Evolutionary conservation across 805 yeast species (phyloP).

Genomic region (Suhomyces canberraensis): DNA sequence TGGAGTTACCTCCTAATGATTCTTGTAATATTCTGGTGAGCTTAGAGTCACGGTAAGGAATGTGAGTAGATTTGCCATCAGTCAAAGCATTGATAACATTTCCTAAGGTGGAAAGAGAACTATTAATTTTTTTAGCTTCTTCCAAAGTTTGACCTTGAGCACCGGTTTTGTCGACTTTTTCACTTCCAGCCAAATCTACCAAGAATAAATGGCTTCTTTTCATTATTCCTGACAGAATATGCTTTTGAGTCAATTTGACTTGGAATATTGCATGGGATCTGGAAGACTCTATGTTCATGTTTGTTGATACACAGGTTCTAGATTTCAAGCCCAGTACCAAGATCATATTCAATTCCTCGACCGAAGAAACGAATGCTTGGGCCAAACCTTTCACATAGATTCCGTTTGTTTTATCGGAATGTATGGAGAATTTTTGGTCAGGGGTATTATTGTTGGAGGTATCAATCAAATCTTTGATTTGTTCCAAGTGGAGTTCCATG

Average conservation of each 20-base stretch:
- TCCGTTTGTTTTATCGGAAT: conserved; percentile 62
- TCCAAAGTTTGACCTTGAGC: conserved; percentile 72
- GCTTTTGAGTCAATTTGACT: conserved; percentile 61
- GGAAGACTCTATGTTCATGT: conserved; percentile 70
- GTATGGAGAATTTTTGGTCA: conserved; percentile 46
- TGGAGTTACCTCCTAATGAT: conserved; percentile 77
- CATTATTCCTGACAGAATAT: conserved; percentile 50
- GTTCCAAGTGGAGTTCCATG: conserved; percentile 81
- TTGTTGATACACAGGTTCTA: conserved; percentile 59
- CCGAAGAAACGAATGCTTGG: conserved; percentile 55
- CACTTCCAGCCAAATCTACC: conserved; percentile 88
- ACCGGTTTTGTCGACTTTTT: conserved; percentile 73
- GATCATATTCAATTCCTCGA: conserved; percentile 55
- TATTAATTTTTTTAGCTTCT: conserved; percentile 82
- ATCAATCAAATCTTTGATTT: conserved; percentile 65
- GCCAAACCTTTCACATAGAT: conserved; percentile 70
- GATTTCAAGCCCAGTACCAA: conserved; percentile 56
- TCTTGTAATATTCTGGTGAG: conserved; percentile 76
- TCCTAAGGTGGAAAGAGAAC: conserved; percentile 74
- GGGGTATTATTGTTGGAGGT: conserved; percentile 12
- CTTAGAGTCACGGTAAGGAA: conserved; percentile 77
- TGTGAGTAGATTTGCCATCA: conserved; percentile 59
- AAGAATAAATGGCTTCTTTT: conserved; percentile 65
- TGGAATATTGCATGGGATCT: conserved; percentile 80
- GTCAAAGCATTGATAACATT: conserved; percentile 78